Evolutionary conservation across 2,329 filamentous ascomycete genomes (phyloP), one percentile per base, ranked within the genome.

Genomic region (Pezicula neosporulosa): DNA sequence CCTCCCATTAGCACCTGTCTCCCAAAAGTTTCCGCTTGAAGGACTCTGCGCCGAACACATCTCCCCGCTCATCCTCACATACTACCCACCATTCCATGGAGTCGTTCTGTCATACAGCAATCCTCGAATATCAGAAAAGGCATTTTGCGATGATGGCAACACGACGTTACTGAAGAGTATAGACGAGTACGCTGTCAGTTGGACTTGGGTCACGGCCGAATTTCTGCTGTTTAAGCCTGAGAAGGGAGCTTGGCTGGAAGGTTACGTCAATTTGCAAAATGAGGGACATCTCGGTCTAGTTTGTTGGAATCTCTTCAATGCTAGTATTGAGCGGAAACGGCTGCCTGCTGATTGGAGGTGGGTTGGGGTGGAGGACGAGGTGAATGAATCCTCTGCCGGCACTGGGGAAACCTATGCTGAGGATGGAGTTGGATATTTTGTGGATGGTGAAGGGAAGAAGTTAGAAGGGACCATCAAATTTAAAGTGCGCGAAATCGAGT

Each of bases 271-370:
- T 63, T 76, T 97, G 28, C 90, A 96, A 66, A 93, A 87, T 44
- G 89, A 94, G 60, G 90, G 90, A 6, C 90, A 97, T 65, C 78
- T 99, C 6, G 92, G 93, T 18, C 81, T 97, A 3, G 83, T 95
- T 10, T 94, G 90, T 68, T 92, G 90, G 72, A 93, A 93, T 68
- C 83, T 90, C 58, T 97, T 97, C 77, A 96, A 94, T 60, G 89
- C 93, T 1, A 90, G 87, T 41, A 89, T 99, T 53, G 87, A 93
- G 62, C 78, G 86, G 19, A 82, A 81, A 54, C 78, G 89, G 35
- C 75, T 99, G 15, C 94, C 94, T 0, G 69, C 73, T 13, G 79
- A 81, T 21, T 99, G 93, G 94, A 83, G 75, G 55, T 97, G 90
- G 87, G 77, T 90, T 15, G 74, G 77, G 49, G 75, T 78, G 44